A percentile compares a stretch with the other conserved stretches of the same genome.
Conservation (phyloP, 768 basidiomycete genomes). For the Suillus tomentosus region DNA sequence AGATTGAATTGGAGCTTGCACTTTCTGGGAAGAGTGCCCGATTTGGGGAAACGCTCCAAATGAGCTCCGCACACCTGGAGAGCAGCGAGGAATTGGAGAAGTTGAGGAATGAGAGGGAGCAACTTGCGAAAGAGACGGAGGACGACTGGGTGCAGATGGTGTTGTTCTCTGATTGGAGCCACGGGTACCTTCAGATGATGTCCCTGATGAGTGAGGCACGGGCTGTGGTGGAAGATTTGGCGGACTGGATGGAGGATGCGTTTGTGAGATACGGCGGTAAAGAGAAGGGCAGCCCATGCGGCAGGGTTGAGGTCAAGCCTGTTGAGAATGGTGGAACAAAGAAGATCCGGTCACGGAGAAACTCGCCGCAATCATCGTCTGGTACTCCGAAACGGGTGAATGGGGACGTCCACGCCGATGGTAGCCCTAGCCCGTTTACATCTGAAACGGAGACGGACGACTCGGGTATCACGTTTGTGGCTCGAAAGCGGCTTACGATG, state of each 20-base stretch:
- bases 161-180: conserved; percentile 95
- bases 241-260: conserved; percentile 87
- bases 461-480: conserved; percentile 68
- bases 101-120: conserved; percentile 60
- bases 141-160: conserved; percentile 95
- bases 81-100: conserved; percentile 36
- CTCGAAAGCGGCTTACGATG: conserved; percentile 46
- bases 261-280: conserved; percentile 48
- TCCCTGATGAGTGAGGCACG: conserved; percentile 80
- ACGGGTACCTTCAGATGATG: conserved; percentile 96
- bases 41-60: conserved; percentile 63
- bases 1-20: conserved; percentile 66
- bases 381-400: conserved; percentile 26
- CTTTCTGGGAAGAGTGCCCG: conserved; percentile 62
- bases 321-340: conserved; percentile 19
- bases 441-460: conserved; percentile 73
- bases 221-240: conserved; percentile 77
- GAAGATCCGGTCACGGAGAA: conserved; percentile 28
- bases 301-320: conserved; percentile 20
- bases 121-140: conserved; percentile 69
- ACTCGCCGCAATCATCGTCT: conserved; percentile 22
- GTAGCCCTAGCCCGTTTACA: conserved; percentile 34
- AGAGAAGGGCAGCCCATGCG: conserved; percentile 22
- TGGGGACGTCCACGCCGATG: conserved; percentile 10
- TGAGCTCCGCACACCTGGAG: conserved; percentile 47